Evolutionary conservation across 2,329 filamentous ascomycete species (phyloP), one percentile per base, ranked within the genome.

Genomic region (Colletotrichum nymphaeae): DNA sequence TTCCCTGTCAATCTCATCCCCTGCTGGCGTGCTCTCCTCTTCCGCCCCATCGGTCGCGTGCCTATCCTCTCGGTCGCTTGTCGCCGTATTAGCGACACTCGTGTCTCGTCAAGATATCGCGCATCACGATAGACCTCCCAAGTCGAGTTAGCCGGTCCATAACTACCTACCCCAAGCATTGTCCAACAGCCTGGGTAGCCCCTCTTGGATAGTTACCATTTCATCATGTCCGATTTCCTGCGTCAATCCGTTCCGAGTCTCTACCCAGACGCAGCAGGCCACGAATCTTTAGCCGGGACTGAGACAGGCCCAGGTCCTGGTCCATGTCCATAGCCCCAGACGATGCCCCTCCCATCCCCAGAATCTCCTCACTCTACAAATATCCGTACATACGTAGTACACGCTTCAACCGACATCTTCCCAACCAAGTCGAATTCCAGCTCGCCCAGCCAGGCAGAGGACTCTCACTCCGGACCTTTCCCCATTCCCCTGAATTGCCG

Each of bases 91-190:
- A 35, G 60, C 42, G 49, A 46, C 24, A 37, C 24, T 19, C n/a
- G 52, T 30, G 49, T 19, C 52, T 56, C 24, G 46, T 26, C 42
- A 14, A 42, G 14, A 60, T 66, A 66, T 73, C 67, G 56, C 66
- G 57, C 59, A 55, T 59, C 59, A 49, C 57, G 53, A 69, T 35
- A 52, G 22, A 70, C 70, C 67, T 73, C 60, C 70, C 70, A 52
- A 56, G 60, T 65, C 67, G 35, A 70, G 70, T 62, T 66, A 62
- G 60, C 56, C 70, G 70, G 53, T 59, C 66, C 59, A 42, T 30
- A n/a, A 6, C 24, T 37, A 19, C 35, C 19, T 37, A 19, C 35
- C 19, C 22, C 22, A 46, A 22, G 37, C 22, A 42, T 19, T 22
- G n/a, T 22, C 63, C 63, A 32, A 24, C n/a, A 59, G 30, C n/a